Percentiles rank a stretch among this genome's conserved stretches.
Evolutionary conservation across 257 asterid species (phyloP).

Genomic region (Solanum clarkiae): DNA sequence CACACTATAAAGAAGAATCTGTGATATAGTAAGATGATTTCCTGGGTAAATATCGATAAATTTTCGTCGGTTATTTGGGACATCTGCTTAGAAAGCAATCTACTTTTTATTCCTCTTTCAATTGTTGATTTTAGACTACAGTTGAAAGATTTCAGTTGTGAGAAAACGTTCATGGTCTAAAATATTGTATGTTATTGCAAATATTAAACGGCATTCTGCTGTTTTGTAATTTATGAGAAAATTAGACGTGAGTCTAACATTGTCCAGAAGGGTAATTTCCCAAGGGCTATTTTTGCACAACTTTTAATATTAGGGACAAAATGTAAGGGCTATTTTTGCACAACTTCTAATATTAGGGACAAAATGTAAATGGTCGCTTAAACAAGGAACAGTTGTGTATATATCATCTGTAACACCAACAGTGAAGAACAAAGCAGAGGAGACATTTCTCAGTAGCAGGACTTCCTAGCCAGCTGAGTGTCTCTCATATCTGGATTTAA

Average conservation of each 20-base stretch:
- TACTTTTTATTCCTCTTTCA: background rate
- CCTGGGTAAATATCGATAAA: background rate
- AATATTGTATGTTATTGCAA: background rate
- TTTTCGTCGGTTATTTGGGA: background rate
- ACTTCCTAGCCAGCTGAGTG: background rate
- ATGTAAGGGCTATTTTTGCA: background rate
- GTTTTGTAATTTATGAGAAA: background rate
- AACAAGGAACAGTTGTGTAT: background rate
- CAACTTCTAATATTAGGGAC: background rate
- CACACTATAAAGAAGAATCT: background rate
- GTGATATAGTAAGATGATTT: background rate
- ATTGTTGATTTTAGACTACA: background rate
- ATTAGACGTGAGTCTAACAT: background rate
- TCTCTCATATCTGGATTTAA: background rate
- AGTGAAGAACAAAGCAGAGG: background rate
- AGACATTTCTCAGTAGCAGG: background rate
- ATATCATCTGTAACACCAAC: background rate
- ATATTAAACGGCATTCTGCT: background rate
- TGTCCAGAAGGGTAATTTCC: background rate
- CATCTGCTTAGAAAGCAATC: background rate
- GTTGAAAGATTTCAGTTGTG: background rate
- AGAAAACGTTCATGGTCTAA: background rate
- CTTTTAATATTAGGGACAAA: background rate
- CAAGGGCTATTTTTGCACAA: background rate
- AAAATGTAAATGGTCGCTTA: background rate